Conservation (phyloP, 345 rosid species). For the Physaria fendleri region DNA sequence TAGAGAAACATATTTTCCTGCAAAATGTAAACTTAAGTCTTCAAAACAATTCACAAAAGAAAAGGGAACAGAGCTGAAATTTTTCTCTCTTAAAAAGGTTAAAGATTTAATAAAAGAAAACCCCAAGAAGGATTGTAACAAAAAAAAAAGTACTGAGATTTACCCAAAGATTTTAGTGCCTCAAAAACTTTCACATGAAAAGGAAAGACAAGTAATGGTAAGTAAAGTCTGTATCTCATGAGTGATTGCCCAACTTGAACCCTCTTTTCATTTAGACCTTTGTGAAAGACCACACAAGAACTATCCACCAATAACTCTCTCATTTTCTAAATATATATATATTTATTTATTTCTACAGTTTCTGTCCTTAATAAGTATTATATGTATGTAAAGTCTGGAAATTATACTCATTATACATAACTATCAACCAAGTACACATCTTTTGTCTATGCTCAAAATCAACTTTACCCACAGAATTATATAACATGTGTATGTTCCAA, state of each 20-base stretch:
- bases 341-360: not conserved
- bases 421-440: conserved; percentile 12
- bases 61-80: not conserved
- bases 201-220: conserved; percentile 31
- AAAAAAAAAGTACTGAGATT: conserved; percentile 1
- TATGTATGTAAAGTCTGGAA: conserved; percentile 15
- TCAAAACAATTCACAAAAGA: not conserved
- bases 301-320: conserved; percentile 8
- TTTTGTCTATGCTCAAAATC: conserved; percentile 1
- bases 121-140: conserved; percentile 1
- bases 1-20: conserved; percentile 8
- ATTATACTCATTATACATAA: not conserved
- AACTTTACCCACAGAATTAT: not conserved
- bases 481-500: not conserved
- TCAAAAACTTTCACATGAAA: conserved; percentile 30
- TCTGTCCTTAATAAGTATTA: conserved; percentile 24
- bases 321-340: not conserved
- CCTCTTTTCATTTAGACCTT: conserved; percentile 28
- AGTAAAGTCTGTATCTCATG: conserved; percentile 35
- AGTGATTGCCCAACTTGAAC: conserved; percentile 32
- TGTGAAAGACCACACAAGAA: conserved; percentile 32
- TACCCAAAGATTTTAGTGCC: conserved; percentile 25
- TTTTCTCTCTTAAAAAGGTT: conserved; percentile 13
- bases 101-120: conserved; percentile 18
- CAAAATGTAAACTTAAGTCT: not conserved